A percentile compares a stretch with the other conserved stretches of the same genome.
Conservation (phyloP, 495 filamentous ascomycete species). For the Hypomontagnella submonticulosa region DNA sequence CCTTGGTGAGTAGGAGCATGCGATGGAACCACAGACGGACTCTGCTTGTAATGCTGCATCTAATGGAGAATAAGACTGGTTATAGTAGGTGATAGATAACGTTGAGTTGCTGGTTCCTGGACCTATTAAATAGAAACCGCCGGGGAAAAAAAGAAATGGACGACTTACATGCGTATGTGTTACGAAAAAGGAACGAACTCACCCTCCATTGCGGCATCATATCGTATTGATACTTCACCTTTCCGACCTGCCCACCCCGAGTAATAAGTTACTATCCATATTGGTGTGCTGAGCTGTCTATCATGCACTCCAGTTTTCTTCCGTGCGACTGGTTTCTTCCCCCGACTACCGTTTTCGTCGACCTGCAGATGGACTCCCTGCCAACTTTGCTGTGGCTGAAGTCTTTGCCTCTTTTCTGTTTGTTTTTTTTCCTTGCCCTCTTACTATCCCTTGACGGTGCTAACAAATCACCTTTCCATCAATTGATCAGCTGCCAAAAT, state of each 20-base stretch:
- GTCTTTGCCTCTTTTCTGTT: slow-evolving; percentile 39
- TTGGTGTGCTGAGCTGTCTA: slow-evolving; percentile 46
- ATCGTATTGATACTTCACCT: slow-evolving; percentile 19
- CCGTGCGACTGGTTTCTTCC: slow-evolving; percentile 40
- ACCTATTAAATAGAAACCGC: slow-evolving; percentile 35
- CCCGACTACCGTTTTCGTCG: slow-evolving; percentile 44
- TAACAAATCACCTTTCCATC: slow-evolving; percentile 37
- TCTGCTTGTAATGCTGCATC: slow-evolving; percentile 33
- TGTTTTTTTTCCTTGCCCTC: slow-evolving; percentile 17
- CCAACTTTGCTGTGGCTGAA: slow-evolving; percentile 33
- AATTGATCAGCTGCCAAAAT: slow-evolving; percentile 46
- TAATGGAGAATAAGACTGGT: slow-evolving; percentile 36
- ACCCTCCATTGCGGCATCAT: slow-evolving; percentile 26
- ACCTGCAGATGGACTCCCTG: slow-evolving; percentile 42
- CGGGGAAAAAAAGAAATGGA: slow-evolving; percentile 30
- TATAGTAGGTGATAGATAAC: slow-evolving; percentile 42
- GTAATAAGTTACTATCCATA: slow-evolving; percentile 21
- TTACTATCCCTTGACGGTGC: slow-evolving; percentile 7
- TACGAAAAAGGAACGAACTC: slow-evolving; percentile 2
- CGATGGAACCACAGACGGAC: slow-evolving; percentile 45
- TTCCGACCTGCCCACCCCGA: slow-evolving; percentile 33
- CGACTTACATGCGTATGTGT: slow-evolving; percentile 7
- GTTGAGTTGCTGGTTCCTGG: slow-evolving; percentile 23
- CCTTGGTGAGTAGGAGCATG: slow-evolving; percentile 36
- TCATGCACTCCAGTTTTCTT: slow-evolving; percentile 44